Evolutionary conservation across 495 filamentous ascomycete genomes (phyloP).

Genomic region (Parathielavia appendiculata): DNA sequence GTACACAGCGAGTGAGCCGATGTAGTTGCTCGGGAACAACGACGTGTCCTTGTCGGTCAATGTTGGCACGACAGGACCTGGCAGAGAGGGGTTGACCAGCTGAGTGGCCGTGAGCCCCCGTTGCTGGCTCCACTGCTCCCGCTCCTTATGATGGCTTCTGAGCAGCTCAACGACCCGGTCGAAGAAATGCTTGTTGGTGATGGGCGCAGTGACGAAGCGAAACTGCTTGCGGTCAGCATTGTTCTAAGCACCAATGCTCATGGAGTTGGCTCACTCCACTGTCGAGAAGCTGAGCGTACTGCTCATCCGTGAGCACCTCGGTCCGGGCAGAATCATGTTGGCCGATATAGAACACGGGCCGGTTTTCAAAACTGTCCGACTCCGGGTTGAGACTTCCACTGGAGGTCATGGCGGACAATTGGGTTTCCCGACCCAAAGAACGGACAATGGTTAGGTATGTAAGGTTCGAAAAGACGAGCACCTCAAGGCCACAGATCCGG

Average conservation of each 20-base stretch:
- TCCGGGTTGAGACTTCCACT: constrained; percentile 38
- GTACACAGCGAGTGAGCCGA: constrained; percentile 65
- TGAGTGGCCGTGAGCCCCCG: constrained; percentile 19
- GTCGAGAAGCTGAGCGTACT: constrained; percentile 64
- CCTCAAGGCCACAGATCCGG: neutral
- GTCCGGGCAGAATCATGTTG: constrained; percentile 71
- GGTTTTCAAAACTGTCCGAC: constrained; percentile 42
- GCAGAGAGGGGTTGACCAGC: constrained; percentile 30
- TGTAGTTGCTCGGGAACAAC: constrained; percentile 64
- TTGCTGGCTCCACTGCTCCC: constrained; percentile 24
- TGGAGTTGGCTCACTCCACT: constrained; percentile 45
- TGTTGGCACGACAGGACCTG: constrained; percentile 58
- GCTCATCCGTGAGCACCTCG: constrained; percentile 54
- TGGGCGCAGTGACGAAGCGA: constrained; percentile 83
- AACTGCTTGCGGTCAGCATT: constrained; percentile 55
- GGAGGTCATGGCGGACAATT: constrained; percentile 22
- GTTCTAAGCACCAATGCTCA: neutral
- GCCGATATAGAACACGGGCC: constrained; percentile 70
- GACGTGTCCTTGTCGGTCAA: constrained; percentile 68
- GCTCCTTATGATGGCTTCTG: constrained; percentile 48
- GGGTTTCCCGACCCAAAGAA: neutral
- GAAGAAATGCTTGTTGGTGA: constrained; percentile 81
- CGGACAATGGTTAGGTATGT: neutral
- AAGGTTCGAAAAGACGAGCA: neutral
- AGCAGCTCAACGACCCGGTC: constrained; percentile 62